Base-by-base conservation (phyloP, 139 green algal genomes). In the Trebouxia sp. region DNA sequence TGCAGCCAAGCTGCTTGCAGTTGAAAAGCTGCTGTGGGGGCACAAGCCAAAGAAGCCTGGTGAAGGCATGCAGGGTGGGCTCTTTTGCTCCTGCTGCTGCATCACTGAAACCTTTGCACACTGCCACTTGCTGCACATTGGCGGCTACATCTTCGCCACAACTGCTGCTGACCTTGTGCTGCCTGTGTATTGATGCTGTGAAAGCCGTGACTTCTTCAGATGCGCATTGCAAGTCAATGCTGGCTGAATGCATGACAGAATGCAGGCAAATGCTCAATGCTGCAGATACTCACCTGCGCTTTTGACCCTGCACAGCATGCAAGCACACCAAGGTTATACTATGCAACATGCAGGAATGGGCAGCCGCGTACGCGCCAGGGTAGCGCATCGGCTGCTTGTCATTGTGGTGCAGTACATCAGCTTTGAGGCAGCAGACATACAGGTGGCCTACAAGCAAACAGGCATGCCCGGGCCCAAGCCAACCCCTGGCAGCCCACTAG, bases 1-100 rank as follows among this genome's bases (percentile, higher is more conserved):
- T 26, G 58, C 45, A 9, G 65, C 56, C n/a, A 79, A 84, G 41
- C 83, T 91, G 39, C 80, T 74, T 17, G 81, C 85, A 4, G 67
- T 92, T 7, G 88, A 92, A 32, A 48, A 80, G 53, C 81, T 92
- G 76, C 83, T 92, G 6, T 92, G 88, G 88, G 85, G 83, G 22
- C 76, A 74, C 51, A 50, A 32, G 3, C 51, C 32, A 35, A 45
- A n/a, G 35, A 28, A 26, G 41, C 77, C 41, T 35, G 77, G 58
- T 14, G 22, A 41, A 30, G 41, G 58, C 26, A 50, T 47, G 39
- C 56, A 69, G 48, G 56, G 62, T 37, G 43, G 28, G 62, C 11
- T 5, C 35, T n/a, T n/a, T n/a, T n/a, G n/a, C n/a, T n/a, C n/a
- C n/a, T n/a, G n/a, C n/a, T n/a, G n/a, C n/a, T n/a, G 1, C n/a